phyloP scores from a whole-genome alignment of 106 monocot species.

The Xerophyta viscosa region DNA sequence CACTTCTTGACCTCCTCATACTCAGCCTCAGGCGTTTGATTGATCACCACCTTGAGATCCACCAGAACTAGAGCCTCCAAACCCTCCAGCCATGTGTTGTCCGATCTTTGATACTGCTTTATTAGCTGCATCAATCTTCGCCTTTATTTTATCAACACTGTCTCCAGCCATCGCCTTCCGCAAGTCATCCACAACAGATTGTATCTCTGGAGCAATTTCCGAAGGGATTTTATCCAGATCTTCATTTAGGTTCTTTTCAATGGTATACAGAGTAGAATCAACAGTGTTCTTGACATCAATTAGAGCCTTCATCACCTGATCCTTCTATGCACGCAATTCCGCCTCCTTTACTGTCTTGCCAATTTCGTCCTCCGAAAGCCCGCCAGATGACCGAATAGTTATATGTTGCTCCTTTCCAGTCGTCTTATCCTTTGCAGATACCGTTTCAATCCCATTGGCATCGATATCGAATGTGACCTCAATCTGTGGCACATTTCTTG shows the following conservation, averaged over 20 bases:
- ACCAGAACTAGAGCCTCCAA: slow-evolving; percentile 1
- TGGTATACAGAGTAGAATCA: slow-evolving; percentile 8
- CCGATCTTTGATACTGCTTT: slow-evolving; percentile 12
- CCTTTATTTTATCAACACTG: slow-evolving; percentile 2
- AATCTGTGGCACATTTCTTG: slow-evolving; percentile 10
- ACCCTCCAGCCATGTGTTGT: slow-evolving; percentile 8
- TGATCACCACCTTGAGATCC: slow-evolving; percentile 9
- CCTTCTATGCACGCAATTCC: slow-evolving; percentile 5
- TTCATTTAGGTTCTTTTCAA: slow-evolving; percentile 5
- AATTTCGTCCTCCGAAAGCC: slow-evolving; percentile 9
- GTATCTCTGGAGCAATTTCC: slow-evolving; percentile 7
- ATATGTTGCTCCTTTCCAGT: slow-evolving; percentile 11
- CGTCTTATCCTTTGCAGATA: slow-evolving; percentile 6
- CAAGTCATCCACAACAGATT: slow-evolving; percentile 5
- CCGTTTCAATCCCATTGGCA: slow-evolving; percentile 9
- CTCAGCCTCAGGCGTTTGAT: slow-evolving; percentile 7
- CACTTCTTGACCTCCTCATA: slow-evolving; percentile 12
- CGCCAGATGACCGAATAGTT: slow-evolving; percentile 9
- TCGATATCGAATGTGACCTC: slow-evolving; percentile 14
- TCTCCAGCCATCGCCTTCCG: slow-evolving; percentile 10
- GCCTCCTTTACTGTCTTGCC: slow-evolving; percentile 9
- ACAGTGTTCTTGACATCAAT: slow-evolving; percentile 10
- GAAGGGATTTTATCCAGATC: slow-evolving; percentile 6
- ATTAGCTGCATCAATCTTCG: slow-evolving; percentile 9
- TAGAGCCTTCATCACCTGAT: slow-evolving; percentile 6